These are phyloP conservation scores for Ascochyta rabiei DNA, from an alignment of 2,329 filamentous ascomycete species.

Conservation along the genomic window DNA sequence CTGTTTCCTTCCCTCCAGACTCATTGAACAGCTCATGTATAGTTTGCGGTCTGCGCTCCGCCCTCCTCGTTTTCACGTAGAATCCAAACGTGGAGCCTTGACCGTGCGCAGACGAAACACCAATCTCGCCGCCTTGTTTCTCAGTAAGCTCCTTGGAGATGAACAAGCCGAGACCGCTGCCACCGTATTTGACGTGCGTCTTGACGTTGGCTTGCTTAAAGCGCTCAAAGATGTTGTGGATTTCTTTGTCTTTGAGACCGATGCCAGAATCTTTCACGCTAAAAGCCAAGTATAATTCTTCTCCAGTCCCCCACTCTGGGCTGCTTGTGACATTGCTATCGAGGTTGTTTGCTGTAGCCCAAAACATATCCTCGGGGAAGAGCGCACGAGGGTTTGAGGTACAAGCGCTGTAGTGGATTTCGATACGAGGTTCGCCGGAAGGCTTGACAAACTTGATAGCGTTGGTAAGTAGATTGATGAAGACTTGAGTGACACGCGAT, in stretches of 20 bases:
- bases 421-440: conserved; percentile 43
- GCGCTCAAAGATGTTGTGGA: conserved; percentile 46
- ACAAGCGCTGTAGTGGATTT: conserved; percentile 47
- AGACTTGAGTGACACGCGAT: conserved; percentile 66
- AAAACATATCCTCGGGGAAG: conserved; percentile 39
- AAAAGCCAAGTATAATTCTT: conserved; percentile 48
- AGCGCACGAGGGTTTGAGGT: conserved; percentile 29
- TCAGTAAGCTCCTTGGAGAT: conserved; percentile 55
- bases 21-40: conserved; percentile 13
- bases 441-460: conserved; percentile 52
- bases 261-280: conserved; percentile 51
- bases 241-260: conserved; percentile 49
- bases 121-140: conserved; percentile 54
- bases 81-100: conserved; percentile 53
- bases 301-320: conserved; percentile 46
- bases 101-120: conserved; percentile 48
- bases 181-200: conserved; percentile 52
- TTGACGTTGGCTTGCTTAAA: conserved; percentile 45
- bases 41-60: conserved; percentile 18
- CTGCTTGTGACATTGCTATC: conserved; percentile 31
- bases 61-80: conserved; percentile 48
- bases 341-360: conserved; percentile 34
- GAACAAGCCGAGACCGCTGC: conserved; percentile 53
- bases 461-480: conserved; percentile 75
- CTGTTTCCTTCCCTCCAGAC: neutral